Evolutionary conservation across 306 rosid species (phyloP), one percentile per base, ranked within the genome.

Genomic region (Datisca glomerata): DNA sequence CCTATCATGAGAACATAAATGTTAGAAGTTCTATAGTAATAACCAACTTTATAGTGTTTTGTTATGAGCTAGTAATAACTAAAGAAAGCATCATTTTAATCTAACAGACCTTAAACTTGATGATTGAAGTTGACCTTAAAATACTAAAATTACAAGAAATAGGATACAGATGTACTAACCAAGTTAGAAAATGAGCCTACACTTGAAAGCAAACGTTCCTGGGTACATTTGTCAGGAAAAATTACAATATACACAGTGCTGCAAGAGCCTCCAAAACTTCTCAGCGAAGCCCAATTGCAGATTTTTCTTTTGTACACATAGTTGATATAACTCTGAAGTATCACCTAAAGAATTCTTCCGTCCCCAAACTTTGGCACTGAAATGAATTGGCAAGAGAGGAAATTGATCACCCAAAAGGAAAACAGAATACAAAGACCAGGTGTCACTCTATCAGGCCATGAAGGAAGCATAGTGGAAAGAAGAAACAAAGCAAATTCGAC

Each of bases 171-270:
- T 72, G 65, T 69, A 91, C 98, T 91, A 84, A 91, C 98, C 98
- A 72, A 79, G 87, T 72, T 72, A 78, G 81, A 77, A 80, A 91
- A 70, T 74, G 48, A 65, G 92, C 79, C 69, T 74, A 83, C 66
- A 77, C 72, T 77, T 64, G 72, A 82, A 72, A 91, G 95, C 80
- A 75, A 68, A 78, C 78, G 84, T 78, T 75, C 72, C 55, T 47
- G 79, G 95, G 61, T 76, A 78, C 74, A 74, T 75, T 56, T 91
- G 94, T 70, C 86, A 75, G 86, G 85, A 73, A 80, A 84, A 78
- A 91, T 74, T 80, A 89, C 78, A 78, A 73, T 91, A 75, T 91
- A 78, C 98, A 84, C 59, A 83, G 73, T 75, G 85, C 96, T 68
- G 79, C 86, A 68, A 78, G 71, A 60, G 84, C 81, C 93, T 80